Base-by-base conservation (phyloP, 2,329 filamentous ascomycete species). In the Penicillium thymicola region DNA sequence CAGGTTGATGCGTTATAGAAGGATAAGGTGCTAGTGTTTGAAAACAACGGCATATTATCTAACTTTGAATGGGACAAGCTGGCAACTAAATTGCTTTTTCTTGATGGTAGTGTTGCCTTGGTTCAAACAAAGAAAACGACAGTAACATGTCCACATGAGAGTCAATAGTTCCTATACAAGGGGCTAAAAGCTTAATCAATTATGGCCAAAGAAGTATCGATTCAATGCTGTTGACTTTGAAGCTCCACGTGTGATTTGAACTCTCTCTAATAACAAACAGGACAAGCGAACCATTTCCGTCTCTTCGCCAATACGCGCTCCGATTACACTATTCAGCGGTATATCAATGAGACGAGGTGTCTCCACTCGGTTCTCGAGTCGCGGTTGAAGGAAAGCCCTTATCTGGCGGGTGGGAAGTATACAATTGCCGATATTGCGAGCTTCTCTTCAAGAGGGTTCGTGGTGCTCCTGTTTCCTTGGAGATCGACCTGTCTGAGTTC, bases 261-360 rank as follows among this genome's bases (percentile, higher is more conserved):
- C 2, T n/a, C 36, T 42, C 11, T 32, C 34, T 52, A 14, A 56
- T 32, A 42, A 6, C 5, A 11, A 25, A 38, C 32, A 75, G 76
- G 77, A 30, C 77, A 79, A 70, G 77, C 77, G 10, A 79, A 79
- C 54, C 76, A 79, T 60, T 80, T 79, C 72, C 73, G 73, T 56
- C 72, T 75, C 50, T 78, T 78, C 43, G 76, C 77, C 2, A 70
- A 70, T 1, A 68, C 65, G 13, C 75, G 77, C 57, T 78, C 78
- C 25, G 65, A 73, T 49, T 79, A 78, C 57, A 77, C 69, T 2
- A 79, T 79, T 56, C 70, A 77, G 25, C 71, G 78, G n/a, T 81
- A 79, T 59, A 71, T 75, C 38, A 76, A 77, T 28, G 79, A 81
- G 64, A 79, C 78, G 5, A 78, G 75, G 59, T 74, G 79, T 4